Percentiles rank a stretch among this genome's conserved stretches.
Conservation (phyloP, 768 basidiomycete genomes). For the Lactifluus hygrophoroides region DNA sequence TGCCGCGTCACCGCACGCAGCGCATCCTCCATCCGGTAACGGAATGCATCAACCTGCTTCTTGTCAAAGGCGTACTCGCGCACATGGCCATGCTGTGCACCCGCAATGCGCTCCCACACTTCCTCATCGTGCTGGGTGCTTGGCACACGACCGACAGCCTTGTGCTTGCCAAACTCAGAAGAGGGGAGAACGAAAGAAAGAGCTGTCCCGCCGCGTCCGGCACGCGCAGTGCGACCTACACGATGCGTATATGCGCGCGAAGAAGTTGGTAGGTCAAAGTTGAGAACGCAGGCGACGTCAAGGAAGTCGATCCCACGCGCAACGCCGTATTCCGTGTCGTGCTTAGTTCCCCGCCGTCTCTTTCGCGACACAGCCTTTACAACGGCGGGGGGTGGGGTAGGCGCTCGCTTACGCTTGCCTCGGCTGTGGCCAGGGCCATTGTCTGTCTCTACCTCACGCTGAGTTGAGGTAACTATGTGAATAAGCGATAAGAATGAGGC, state of each 20-base stretch:
- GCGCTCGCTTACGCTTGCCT: conserved; percentile 55
- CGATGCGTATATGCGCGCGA: conserved; percentile 89
- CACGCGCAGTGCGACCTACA: conserved; percentile 93
- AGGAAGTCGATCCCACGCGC: conserved; percentile 96
- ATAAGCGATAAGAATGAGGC: background rate
- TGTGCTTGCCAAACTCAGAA: conserved; percentile 64
- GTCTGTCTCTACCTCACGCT: conserved; percentile 30
- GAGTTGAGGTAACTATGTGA: conserved; percentile 45
- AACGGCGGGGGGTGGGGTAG: conserved; percentile 31
- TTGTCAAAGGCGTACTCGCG: conserved; percentile 93
- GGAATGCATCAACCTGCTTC: conserved; percentile 94
- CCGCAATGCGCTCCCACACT: conserved; percentile 70
- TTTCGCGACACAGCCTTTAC: conserved; percentile 30
- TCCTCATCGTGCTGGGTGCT: conserved; percentile 69
- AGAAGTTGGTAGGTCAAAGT: conserved; percentile 93
- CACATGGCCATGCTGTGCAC: conserved; percentile 58
- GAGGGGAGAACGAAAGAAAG: conserved; percentile 78
- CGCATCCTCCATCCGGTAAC: conserved; percentile 98
- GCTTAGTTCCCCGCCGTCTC: conserved; percentile 40
- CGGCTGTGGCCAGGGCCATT: background rate
- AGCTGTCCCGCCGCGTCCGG: conserved; percentile 87
- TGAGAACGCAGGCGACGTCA: conserved; percentile 93
- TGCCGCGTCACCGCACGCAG: conserved; percentile 79
- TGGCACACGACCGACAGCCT: conserved; percentile 58
- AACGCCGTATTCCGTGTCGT: conserved; percentile 82